These are phyloP conservation scores for Mycena rebaudengoi DNA, from an alignment of 768 basidiomycete genomes.

Conservation along the genomic window DNA sequence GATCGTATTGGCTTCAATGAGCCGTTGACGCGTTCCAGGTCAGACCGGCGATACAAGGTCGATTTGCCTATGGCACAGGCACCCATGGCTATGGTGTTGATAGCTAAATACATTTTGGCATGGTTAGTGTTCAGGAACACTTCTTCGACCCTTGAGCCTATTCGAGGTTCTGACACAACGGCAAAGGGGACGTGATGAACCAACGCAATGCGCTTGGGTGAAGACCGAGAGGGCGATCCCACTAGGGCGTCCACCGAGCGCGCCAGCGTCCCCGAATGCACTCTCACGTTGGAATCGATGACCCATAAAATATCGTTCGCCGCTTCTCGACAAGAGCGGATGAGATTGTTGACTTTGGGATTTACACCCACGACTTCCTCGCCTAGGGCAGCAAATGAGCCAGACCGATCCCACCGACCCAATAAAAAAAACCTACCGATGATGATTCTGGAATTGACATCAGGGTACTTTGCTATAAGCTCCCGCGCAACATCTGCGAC, in stretches of 20 bases:
- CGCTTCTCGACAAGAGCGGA: constrained; percentile 83
- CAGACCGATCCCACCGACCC: neutral
- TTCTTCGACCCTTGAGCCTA: constrained; percentile 90
- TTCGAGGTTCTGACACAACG: constrained; percentile 66
- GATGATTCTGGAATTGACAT: constrained; percentile 75
- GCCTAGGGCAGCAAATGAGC: constrained; percentile 54
- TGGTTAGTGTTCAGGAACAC: constrained; percentile 97
- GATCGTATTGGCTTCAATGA: constrained; percentile 59
- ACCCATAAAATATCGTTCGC: constrained; percentile 94
- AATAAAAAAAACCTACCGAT: constrained; percentile 62
- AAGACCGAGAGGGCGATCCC: constrained; percentile 46
- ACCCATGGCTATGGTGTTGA: constrained; percentile 87
- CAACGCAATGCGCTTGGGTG: constrained; percentile 69
- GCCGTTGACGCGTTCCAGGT: constrained; percentile 79
- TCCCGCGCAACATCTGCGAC: constrained; percentile 89
- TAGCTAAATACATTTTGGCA: constrained; percentile 97
- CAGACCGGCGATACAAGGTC: constrained; percentile 90
- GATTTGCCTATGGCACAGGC: constrained; percentile 98
- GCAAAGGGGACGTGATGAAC: constrained; percentile 98
- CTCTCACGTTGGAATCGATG: constrained; percentile 93
- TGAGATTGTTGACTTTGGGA: constrained; percentile 97
- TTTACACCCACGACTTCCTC: constrained; percentile 90
- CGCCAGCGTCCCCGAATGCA: constrained; percentile 79
- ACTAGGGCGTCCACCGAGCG: constrained; percentile 84
- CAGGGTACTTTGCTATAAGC: constrained; percentile 80